Evolutionary conservation across 805 yeast species (phyloP).

Genomic region (Candida anglica): DNA sequence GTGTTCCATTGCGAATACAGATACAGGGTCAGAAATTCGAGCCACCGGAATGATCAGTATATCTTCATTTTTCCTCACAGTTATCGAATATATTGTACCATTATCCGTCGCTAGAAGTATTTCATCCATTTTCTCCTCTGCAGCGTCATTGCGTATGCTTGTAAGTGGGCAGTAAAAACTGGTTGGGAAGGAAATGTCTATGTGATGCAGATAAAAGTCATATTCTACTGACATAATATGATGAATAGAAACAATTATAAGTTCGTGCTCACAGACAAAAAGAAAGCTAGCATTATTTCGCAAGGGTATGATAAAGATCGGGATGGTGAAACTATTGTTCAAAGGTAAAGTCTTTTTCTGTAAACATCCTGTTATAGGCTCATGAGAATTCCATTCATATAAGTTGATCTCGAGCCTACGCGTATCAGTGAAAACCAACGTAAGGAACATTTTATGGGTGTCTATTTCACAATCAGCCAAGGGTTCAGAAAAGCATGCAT

Average conservation of each 20-base stretch:
- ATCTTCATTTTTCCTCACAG: constrained; percentile 14
- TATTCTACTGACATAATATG: constrained; percentile 47
- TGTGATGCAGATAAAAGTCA: constrained; percentile 21
- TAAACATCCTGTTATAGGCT: constrained; percentile 22
- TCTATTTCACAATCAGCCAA: constrained; percentile 15
- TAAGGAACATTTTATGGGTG: constrained; percentile 30
- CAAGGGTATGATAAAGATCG: constrained; percentile 40
- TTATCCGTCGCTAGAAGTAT: constrained; percentile 29
- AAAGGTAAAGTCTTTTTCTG: constrained; percentile 37
- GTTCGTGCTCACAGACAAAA: constrained; percentile 28
- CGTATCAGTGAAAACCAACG: constrained; percentile 31
- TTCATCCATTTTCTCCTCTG: constrained; percentile 15
- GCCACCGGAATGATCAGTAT: constrained; percentile 23
- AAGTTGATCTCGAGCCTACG: constrained; percentile 34
- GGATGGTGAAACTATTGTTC: constrained; percentile 36
- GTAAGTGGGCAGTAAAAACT: constrained; percentile 25
- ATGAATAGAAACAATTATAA: constrained; percentile 37
- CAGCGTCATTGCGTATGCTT: constrained; percentile 10
- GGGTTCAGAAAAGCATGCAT: constrained; percentile 41
- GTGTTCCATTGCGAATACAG: constrained; percentile 27
- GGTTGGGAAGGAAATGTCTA: constrained; percentile 37
- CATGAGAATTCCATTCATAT: constrained; percentile 39
- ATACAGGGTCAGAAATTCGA: constrained; percentile 31
- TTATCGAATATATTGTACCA: constrained; percentile 27
- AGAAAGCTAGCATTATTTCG: constrained; percentile 32